Evolutionary conservation across 2,329 filamentous ascomycete species (phyloP), one percentile per base, ranked within the genome.

Genomic region (Amesomyces nigricolor): DNA sequence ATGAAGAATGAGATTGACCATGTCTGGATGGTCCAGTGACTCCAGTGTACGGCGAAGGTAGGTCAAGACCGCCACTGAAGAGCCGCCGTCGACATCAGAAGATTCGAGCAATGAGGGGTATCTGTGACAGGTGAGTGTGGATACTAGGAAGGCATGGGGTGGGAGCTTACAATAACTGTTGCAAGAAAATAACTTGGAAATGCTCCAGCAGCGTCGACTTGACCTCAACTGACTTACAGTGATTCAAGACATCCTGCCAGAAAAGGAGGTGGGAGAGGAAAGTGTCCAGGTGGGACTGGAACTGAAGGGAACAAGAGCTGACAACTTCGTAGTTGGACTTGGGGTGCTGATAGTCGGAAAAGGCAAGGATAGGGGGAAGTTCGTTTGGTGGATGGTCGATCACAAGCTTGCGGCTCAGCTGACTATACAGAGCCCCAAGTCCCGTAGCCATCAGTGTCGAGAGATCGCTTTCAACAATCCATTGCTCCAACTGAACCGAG

Each of bases 391-490:
- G 79, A 68, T 91, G 84, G 59, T 91, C 80, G 61, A 96, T 86
- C 51, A 92, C 88, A 58, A 95, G 77, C 73, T 96, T 91, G 59
- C 88, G 83, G 64, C 82, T 85, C 58, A 85, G 72, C 63, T 85
- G 81, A 63, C 79, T 83, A 68, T 85, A 82, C 46, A 86, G 66
- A 78, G 81, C 94, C 14, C 94, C 94, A 0, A 99, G 74, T 0
- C 94, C 94, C 0, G 91, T 97, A 3, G 94, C 94, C 94, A 99
- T 97, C 61, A 97, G 77, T 0, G 94, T 97, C 11, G 94, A 94
- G 51, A 99, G 77, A 68, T 99, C 94, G 69, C 92, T 96, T 68
- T 96, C 91, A 46, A 97, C 90, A 61, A 99, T 89, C 94, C 94
- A 99, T 66, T 90, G 88, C 73, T 99, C 94, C 57, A 99, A 72